A percentile compares a stretch with the other conserved stretches of the same genome.
Conservation (phyloP, 257 asterid species). For the Fraxinus excelsior region DNA sequence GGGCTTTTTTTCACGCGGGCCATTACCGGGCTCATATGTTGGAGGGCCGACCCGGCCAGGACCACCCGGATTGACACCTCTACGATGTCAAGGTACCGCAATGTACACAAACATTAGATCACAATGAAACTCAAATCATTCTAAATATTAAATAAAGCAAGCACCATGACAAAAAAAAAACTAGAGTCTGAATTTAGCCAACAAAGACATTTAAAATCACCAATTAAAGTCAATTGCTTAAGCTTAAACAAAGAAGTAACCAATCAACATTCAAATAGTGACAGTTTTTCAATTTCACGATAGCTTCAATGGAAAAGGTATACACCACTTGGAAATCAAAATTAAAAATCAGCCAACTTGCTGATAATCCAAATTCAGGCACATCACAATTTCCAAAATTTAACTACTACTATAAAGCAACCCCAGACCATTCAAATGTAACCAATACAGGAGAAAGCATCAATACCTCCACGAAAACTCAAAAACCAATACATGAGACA, state of each 20-base stretch:
- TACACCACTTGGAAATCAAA: conserved; percentile 14
- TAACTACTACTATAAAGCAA: conserved; percentile 21
- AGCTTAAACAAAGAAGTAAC: conserved; percentile 1
- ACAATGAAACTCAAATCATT: background rate
- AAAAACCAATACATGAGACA: conserved; percentile 28
- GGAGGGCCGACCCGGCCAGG: no score
- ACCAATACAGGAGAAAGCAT: conserved; percentile 23
- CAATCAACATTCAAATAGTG: conserved; percentile 23
- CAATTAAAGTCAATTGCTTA: conserved; percentile 17
- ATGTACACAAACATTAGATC: background rate
- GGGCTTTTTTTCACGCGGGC: no score
- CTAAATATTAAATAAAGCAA: background rate
- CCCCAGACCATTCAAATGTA: conserved; percentile 28
- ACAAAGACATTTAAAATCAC: conserved; percentile 12
- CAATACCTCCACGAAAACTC: conserved; percentile 22
- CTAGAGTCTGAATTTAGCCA: conserved; percentile 4
- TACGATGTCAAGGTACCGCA: background rate
- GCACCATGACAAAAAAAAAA: background rate
- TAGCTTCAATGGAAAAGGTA: conserved; percentile 5
- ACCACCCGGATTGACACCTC: no score
- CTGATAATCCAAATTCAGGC: background rate
- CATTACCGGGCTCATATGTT: no score
- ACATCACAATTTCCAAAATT: conserved; percentile 20
- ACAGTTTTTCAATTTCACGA: conserved; percentile 17
- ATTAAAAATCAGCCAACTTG: conserved; percentile 15